Evolutionary conservation across 2,329 filamentous ascomycete genomes (phyloP), one percentile per base, ranked within the genome.

Genomic region (Sarocladium kiliense): DNA sequence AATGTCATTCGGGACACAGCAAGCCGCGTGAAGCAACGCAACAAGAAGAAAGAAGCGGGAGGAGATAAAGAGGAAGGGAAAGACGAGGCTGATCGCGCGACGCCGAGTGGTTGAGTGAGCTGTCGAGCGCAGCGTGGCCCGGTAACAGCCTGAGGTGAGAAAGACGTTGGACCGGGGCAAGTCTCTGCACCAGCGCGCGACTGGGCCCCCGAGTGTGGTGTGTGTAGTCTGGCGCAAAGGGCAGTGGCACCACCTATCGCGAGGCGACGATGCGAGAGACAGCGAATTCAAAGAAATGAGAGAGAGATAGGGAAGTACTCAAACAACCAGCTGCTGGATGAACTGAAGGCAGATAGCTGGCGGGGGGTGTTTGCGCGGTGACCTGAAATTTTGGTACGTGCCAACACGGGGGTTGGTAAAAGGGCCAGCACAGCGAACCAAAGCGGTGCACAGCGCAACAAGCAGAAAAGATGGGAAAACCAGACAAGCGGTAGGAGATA

Each of bases 81-180:
- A 34, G 27, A 10, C 47, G 47, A 51, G 11, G 47, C 26, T 36
- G 30, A 18, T 51, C 25, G 30, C 26, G 27, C 30, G 47, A 51
- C 18, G 27, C 6, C 11, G 30, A 4, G 47, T 36, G 47, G n/a
- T 36, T 36, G 30, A 34, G 30, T 14, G 30, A 36, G 11, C 18
- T 18, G 47, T 51, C 18, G 30, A 51, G 47, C 18, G 47, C 30
- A 34, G 47, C 21, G 47, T 51, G 47, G 47, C 47, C 27, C 27
- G 47, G 44, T 18, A 36, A 51, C 47, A 51, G 30, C 47, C 27
- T 51, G 47, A 51, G 47, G 47, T 51, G 47, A 51, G 47, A 51
- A 51, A 18, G 47, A 34, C 16, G 47, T 51, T 36, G 47, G 5
- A 23, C 47, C 18, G 18, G 44, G 27, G 47, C 47, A 51, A 51